Base-by-base conservation (phyloP, 1,284 basidiomycete genomes). In the Ustilago bromivora region DNA sequence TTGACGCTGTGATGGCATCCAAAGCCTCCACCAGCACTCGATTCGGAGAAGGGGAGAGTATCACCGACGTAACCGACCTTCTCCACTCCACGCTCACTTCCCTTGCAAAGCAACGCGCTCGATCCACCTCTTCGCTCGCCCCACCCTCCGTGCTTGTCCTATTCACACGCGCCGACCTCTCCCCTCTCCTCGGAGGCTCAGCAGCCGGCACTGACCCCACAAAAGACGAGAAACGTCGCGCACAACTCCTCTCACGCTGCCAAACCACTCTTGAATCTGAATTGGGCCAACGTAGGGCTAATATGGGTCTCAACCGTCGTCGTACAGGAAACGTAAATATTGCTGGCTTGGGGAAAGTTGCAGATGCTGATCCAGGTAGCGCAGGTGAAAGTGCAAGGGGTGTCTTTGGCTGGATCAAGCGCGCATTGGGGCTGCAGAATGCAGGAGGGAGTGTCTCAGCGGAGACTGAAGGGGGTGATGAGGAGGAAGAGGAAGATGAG, bases 101-200 rank as follows among this genome's bases (percentile, higher is more conserved):
- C 1, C 65, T 84, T 17, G 82, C 81, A 9, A 64, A 65, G 54
- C 65, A 68, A 57, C 62, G 73, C 2, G 55, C 60, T 1, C 59
- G 60, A 19, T 19, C n/a, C n/a, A 19, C 19, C n/a, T 46, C 43
- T 9, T 35, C 58, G 12, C 66, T 62, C 32, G 56, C 68, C 1
- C 66, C 82, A 10, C 82, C 81, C 0, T 72, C 79, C 10, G 76
- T 85, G 31, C 66, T 79, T 28, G 51, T 85, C 28, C 69, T 83
- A 8, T 83, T 85, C 59, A 84, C 84, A 3, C 80, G 84, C 12
- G 76, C 79, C 38, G 84, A 85, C 54, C 78, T 76, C 9, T 83
- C 83, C 2, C 83, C 84, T 7, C 72, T 84, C 17, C 81, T 85
- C 57, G 55, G 71, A 17, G 74, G 79, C 7, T 41, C 71, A 23